phyloP scores from a whole-genome alignment of 805 yeast species.

The Saccharomycopsis olivae region DNA sequence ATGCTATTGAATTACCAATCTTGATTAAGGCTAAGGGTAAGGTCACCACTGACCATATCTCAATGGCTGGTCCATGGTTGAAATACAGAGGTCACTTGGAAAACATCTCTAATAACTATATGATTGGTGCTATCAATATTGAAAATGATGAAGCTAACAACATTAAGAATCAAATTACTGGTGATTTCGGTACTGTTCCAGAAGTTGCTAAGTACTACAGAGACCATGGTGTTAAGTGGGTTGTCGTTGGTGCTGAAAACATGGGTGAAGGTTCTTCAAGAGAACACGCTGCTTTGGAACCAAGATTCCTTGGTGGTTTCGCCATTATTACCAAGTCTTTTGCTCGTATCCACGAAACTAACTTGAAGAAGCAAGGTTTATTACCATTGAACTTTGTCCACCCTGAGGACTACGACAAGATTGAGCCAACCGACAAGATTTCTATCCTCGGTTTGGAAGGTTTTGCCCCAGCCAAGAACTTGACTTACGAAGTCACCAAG shows the following conservation, averaged over 20 bases:
- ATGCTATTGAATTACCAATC: conserved; percentile 79
- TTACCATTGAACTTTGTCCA: conserved; percentile 91
- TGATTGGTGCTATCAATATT: conserved; percentile 98
- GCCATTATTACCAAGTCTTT: conserved; percentile 96
- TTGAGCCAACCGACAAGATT: conserved; percentile 81
- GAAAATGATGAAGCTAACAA: conserved; percentile 92
- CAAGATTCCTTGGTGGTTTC: conserved; percentile 97
- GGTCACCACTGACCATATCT: conserved; percentile 97
- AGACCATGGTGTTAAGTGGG: conserved; percentile 88
- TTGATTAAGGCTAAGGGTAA: conserved; percentile 94
- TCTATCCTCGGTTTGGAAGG: conserved; percentile 77
- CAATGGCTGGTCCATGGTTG: conserved; percentile 98
- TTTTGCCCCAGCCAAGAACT: conserved; percentile 87
- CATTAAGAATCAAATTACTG: conserved; percentile 83
- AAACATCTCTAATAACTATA: conserved; percentile 96
- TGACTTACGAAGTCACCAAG: conserved; percentile 66
- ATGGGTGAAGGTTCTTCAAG: conserved; percentile 99
- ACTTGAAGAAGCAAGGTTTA: conserved; percentile 98
- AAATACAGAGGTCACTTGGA: conserved; percentile 97
- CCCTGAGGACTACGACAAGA: conserved; percentile 86
- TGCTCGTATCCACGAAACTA: conserved; percentile 98
- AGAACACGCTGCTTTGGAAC: conserved; percentile 99
- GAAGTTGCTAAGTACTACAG: conserved; percentile 93
- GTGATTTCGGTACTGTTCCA: conserved; percentile 91
- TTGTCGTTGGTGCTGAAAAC: conserved; percentile 97